phyloP scores from a whole-genome alignment of 2,329 filamentous ascomycete genomes.

The Paraconiothyrium sp. region DNA sequence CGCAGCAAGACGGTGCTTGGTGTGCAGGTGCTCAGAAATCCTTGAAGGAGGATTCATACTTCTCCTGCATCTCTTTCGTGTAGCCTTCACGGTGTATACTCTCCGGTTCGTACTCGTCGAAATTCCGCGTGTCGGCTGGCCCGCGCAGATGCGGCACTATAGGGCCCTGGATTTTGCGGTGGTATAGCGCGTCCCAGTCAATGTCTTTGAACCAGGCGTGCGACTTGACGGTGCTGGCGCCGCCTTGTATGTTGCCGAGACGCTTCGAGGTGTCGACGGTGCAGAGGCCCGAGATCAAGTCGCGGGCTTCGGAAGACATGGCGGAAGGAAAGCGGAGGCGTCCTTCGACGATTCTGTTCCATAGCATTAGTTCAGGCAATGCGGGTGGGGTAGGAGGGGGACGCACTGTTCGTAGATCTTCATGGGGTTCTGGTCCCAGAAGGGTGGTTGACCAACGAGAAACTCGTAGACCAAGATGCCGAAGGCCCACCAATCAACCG shows the following conservation, averaged over 20 bases:
- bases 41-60: slow-evolving; percentile 76
- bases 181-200: slow-evolving; percentile 77
- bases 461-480: slow-evolving; percentile 88
- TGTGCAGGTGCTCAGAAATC: slow-evolving; percentile 66
- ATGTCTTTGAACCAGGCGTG: slow-evolving; percentile 79
- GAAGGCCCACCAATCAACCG: slow-evolving; percentile 89
- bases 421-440: slow-evolving; percentile 87
- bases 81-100: slow-evolving; percentile 72
- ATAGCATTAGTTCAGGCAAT: slow-evolving; percentile 5
- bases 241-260: slow-evolving; percentile 80
- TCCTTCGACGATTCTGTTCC: slow-evolving; percentile 76
- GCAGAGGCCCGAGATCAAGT: slow-evolving; percentile 79
- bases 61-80: slow-evolving; percentile 71
- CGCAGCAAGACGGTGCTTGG: not conserved
- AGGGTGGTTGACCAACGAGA: slow-evolving; percentile 83
- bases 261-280: slow-evolving; percentile 81
- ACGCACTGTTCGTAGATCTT: slow-evolving; percentile 79
- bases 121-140: slow-evolving; percentile 80
- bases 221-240: slow-evolving; percentile 74
- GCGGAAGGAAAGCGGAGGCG: slow-evolving; percentile 76
- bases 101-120: slow-evolving; percentile 84
- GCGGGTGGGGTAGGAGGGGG: not conserved
- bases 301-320: slow-evolving; percentile 74
- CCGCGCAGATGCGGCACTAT: slow-evolving; percentile 79
- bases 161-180: slow-evolving; percentile 71